phyloP scores from a whole-genome alignment of 108 stramenopile genomes.

The Fragilariopsis cylindrus region DNA sequence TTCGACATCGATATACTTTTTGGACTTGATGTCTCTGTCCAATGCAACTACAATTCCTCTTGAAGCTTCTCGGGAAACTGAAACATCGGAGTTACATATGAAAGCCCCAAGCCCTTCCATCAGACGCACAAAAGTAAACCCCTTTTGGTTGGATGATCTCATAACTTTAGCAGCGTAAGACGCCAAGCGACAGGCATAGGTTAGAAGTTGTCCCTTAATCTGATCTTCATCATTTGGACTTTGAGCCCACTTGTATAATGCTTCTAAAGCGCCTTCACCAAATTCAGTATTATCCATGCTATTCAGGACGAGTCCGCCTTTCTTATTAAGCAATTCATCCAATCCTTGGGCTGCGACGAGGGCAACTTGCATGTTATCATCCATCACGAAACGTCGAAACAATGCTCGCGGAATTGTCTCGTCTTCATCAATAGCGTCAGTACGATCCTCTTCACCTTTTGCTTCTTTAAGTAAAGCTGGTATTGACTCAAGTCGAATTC shows the following conservation, averaged over 20 bases:
- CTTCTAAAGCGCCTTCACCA: slow-evolving; percentile 17
- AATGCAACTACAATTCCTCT: slow-evolving; percentile 12
- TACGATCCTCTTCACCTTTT: neutral
- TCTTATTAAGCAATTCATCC: slow-evolving; percentile 23
- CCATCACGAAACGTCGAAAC: slow-evolving; percentile 55
- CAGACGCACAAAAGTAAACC: neutral
- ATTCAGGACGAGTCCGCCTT: neutral
- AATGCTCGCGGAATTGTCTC: slow-evolving; percentile 48
- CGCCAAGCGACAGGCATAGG: neutral
- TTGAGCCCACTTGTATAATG: slow-evolving; percentile 29
- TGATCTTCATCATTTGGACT: slow-evolving; percentile 3
- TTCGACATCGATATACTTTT: neutral
- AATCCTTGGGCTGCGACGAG: slow-evolving; percentile 53
- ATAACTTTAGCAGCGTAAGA: slow-evolving; percentile 6
- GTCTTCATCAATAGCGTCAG: slow-evolving; percentile 21
- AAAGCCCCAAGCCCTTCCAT: slow-evolving; percentile 23
- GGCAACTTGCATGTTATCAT: slow-evolving; percentile 58
- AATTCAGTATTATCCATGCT: neutral
- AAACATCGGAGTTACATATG: slow-evolving; percentile 10
- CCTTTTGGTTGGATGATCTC: slow-evolving; percentile 7
- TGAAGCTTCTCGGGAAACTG: slow-evolving; percentile 25
- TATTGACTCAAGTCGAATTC: slow-evolving; percentile 64
- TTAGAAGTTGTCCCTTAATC: slow-evolving; percentile 2
- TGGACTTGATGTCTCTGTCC: neutral
- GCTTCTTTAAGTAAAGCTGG: slow-evolving; percentile 37